phyloP scores from a whole-genome alignment of 1,139 yeast genomes.

The Zygosaccharomyces pseudobailii region DNA sequence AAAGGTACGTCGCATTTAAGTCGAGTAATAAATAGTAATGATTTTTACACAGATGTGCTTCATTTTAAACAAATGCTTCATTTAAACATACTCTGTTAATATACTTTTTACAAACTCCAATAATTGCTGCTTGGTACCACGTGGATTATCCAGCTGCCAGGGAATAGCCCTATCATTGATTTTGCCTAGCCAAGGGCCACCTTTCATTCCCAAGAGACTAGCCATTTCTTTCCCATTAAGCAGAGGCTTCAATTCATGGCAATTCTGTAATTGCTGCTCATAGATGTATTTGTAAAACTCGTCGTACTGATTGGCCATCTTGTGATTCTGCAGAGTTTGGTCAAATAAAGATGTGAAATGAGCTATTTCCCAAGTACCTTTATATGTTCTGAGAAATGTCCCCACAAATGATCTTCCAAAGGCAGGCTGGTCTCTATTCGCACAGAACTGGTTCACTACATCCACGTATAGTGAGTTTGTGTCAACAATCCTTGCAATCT shows the following conservation, averaged over 20 bases:
- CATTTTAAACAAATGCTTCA: background rate
- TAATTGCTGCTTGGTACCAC: constrained; percentile 49
- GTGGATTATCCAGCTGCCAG: constrained; percentile 77
- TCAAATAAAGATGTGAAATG: constrained; percentile 28
- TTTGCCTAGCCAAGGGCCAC: constrained; percentile 80
- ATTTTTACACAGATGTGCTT: no score
- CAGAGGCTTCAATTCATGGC: constrained; percentile 47
- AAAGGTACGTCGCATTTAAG: no score
- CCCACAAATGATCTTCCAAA: constrained; percentile 59
- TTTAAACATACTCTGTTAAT: constrained; percentile 18
- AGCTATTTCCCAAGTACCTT: constrained; percentile 48
- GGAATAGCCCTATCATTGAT: constrained; percentile 51
- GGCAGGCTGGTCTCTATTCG: constrained; percentile 5
- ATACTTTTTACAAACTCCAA: constrained; percentile 40
- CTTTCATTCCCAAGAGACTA: constrained; percentile 49
- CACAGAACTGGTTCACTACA: constrained; percentile 21
- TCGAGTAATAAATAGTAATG: no score
- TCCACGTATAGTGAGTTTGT: constrained; percentile 28
- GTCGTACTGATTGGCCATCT: constrained; percentile 33
- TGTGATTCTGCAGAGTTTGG: constrained; percentile 14
- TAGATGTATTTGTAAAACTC: constrained; percentile 32
- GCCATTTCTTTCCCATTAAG: constrained; percentile 68
- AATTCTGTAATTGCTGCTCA: constrained; percentile 38
- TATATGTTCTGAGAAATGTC: constrained; percentile 49
- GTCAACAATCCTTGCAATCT: constrained; percentile 42